Evolutionary conservation across 345 rosid genomes (phyloP).

Genomic region (Moringa oleifera): DNA sequence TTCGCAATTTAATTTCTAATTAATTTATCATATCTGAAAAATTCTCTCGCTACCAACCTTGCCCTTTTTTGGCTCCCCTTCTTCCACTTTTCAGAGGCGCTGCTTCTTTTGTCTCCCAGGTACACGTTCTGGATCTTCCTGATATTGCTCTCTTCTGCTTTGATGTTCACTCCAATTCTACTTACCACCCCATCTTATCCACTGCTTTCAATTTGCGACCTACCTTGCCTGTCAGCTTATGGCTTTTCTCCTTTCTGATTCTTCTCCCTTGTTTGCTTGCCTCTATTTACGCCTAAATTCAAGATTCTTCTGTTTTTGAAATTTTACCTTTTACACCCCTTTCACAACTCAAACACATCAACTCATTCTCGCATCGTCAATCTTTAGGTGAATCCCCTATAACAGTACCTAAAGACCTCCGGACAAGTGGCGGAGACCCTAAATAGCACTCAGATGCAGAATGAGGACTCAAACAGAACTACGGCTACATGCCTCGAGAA

Average conservation of each 20-base stretch:
- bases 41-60: too few relatives aligned
- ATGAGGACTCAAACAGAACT: conserved; percentile 27
- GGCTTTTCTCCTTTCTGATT: background rate
- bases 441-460: conserved; percentile 36
- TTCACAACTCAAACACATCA: background rate
- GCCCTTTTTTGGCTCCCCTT: too few relatives aligned
- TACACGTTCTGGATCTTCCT: too few relatives aligned
- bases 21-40: too few relatives aligned
- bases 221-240: background rate
- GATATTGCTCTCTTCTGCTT: too few relatives aligned
- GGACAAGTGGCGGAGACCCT: background rate
- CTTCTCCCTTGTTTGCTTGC: background rate
- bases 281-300: background rate
- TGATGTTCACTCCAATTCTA: too few relatives aligned
- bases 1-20: too few relatives aligned
- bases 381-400: background rate
- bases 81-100: too few relatives aligned
- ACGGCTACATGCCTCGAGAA: too few relatives aligned
- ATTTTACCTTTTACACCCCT: background rate
- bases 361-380: background rate
- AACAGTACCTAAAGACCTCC: background rate
- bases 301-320: background rate
- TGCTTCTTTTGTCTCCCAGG: too few relatives aligned
- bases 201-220: too few relatives aligned
- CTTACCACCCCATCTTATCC: too few relatives aligned